Base-by-base conservation (phyloP, 371 early-diverging fungal genomes). In the Circinella umbellata region DNA sequence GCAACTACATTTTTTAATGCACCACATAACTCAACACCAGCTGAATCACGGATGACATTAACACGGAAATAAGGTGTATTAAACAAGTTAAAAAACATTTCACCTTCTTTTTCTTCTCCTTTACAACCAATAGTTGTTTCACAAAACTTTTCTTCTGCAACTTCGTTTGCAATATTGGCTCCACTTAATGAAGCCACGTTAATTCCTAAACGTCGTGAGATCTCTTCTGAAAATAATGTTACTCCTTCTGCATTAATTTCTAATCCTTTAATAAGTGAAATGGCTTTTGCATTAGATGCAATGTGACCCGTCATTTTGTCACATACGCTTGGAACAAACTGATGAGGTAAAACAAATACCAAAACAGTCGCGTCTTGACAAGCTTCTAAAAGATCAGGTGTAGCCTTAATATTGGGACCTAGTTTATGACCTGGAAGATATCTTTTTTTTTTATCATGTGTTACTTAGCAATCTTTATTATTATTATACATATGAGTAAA, bases 1-100 rank as follows among this genome's bases (percentile, higher is more conserved):
- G 98, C 98, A n/a, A 99, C 93, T 20, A 99, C 91, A 88, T 99
- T 99, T 88, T 99, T 99, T 48, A 99, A 80, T 4, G 99, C 98
- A 71, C 99, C 99, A 82, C 97, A 99, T 39, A 99, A 82, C 83
- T 99, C 99, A 18, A 98, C 96, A 65, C 96, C 96, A 53, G 91
- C 88, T 7, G 94, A 89, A 81, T 99, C 99, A 54, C 88, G 80
- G 42, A 95, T 89, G 65, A 91, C 90, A 78, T 87, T 89, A 76
- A 97, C 91, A 61, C 86, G 88, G 88, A 98, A 99, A 78, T 95
- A 92, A 11, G 88, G 86, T 7, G 96, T 95, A 76, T 96, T 85
- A 81, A 99, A 97, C 51, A 98, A 74, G 63, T 90, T 80, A 60
- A 90, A 80, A 78, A 94, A 93, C 47, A 93, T 68, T 20, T 90